Evolutionary conservation across 2,329 filamentous ascomycete genomes (phyloP).

Genomic region (Esteya vermicola): DNA sequence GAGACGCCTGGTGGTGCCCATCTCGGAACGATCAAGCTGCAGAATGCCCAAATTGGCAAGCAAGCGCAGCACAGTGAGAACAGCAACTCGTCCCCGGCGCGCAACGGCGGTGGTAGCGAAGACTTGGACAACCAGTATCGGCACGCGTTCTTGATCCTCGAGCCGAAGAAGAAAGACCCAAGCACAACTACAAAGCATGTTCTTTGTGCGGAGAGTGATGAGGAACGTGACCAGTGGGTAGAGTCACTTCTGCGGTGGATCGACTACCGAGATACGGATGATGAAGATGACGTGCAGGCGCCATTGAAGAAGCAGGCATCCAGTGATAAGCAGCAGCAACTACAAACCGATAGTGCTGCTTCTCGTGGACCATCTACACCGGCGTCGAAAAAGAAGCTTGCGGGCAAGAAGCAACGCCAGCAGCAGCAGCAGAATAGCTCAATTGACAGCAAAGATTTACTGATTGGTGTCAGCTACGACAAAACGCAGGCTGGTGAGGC

Average conservation of each 20-base stretch:
- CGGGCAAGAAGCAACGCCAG: conserved; percentile 27
- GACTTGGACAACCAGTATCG: conserved; percentile 89
- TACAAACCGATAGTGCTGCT: conserved; percentile 12
- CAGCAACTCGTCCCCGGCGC: conserved; percentile 39
- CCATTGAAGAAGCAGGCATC: too few relatives aligned
- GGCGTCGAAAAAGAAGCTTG: conserved; percentile 23
- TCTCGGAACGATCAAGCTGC: conserved; percentile 83
- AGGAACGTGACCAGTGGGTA: conserved; percentile 88
- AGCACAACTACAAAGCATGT: conserved; percentile 81
- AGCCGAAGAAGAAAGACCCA: conserved; percentile 93
- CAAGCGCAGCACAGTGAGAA: conserved; percentile 57
- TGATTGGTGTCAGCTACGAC: conserved; percentile 47
- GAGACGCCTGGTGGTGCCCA: conserved; percentile 83
- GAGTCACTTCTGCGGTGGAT: conserved; percentile 81
- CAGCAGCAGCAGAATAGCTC: conserved; percentile 11
- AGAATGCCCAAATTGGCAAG: conserved; percentile 84
- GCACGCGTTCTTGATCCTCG: conserved; percentile 86
- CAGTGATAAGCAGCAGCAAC: conserved; percentile 14
- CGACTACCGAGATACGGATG: conserved; percentile 51
- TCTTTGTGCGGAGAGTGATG: conserved; percentile 86
- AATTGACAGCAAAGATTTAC: conserved; percentile 22
- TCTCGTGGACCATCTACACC: neutral
- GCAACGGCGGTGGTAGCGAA: conserved; percentile 35
- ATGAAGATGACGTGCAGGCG: conserved; percentile 31
- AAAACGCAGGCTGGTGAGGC: conserved; percentile 35